Evolutionary conservation across 371 early-diverging fungal genomes (phyloP).

Genomic region (Apophysomyces elegans): DNA sequence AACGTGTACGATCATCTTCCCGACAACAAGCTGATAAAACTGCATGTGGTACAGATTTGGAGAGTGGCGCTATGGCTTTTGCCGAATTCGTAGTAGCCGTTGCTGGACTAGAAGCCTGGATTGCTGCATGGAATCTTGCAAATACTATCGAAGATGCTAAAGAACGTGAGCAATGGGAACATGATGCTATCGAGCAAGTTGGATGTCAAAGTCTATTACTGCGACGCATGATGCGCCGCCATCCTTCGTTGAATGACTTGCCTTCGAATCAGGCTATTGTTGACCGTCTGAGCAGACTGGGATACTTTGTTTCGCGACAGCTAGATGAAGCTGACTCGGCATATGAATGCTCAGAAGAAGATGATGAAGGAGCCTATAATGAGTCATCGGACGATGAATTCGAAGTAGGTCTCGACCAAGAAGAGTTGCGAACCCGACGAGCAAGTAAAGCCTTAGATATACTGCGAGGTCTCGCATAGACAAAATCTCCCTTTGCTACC

Average conservation of each 20-base stretch:
- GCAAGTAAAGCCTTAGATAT: constrained; percentile 43
- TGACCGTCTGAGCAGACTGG: constrained; percentile 33
- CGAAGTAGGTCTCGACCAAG: constrained; percentile 8
- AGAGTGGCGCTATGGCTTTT: constrained; percentile 31
- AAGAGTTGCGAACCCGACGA: constrained; percentile 20
- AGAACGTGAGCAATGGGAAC: constrained; percentile 4
- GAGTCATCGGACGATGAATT: constrained; percentile 12
- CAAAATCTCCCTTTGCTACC: background rate
- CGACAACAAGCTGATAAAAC: constrained; percentile 14
- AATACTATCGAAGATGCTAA: constrained; percentile 10
- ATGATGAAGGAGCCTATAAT: constrained; percentile 15
- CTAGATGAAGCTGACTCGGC: constrained; percentile 39
- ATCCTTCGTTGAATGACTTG: constrained; percentile 21
- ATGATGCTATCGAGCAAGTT: constrained; percentile 19
- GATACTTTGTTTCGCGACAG: constrained; percentile 30
- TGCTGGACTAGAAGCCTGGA: constrained; percentile 46
- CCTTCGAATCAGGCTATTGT: constrained; percentile 27
- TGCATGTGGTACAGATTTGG: constrained; percentile 18
- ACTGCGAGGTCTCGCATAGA: constrained; percentile 37
- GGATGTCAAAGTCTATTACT: constrained; percentile 21
- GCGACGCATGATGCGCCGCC: constrained; percentile 36
- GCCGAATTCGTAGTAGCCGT: constrained; percentile 46
- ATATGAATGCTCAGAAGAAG: constrained; percentile 30
- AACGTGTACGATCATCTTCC: background rate
- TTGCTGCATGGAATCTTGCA: constrained; percentile 28